phyloP scores from a whole-genome alignment of 805 yeast species.

The Candida boidinii region DNA sequence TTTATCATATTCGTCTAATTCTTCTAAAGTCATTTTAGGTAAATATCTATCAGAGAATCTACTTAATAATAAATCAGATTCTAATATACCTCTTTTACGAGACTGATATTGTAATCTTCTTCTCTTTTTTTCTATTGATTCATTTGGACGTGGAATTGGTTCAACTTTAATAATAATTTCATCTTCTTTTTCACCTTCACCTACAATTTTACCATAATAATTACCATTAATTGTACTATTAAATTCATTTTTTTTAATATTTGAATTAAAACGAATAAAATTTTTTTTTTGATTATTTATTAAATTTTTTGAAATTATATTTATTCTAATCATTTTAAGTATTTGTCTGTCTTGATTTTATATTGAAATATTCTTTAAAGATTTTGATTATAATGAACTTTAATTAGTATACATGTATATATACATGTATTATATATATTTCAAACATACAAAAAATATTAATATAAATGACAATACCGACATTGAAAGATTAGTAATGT shows the following conservation, averaged over 20 bases:
- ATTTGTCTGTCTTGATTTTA: too few relatives aligned
- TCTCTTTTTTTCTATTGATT: conserved; percentile 61
- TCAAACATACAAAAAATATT: too few relatives aligned
- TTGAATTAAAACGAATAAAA: background rate
- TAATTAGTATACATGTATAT: too few relatives aligned
- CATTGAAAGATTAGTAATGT: too few relatives aligned
- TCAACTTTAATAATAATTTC: conserved; percentile 56
- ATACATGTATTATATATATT: too few relatives aligned
- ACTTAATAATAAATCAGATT: conserved; percentile 79
- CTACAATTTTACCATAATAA: too few relatives aligned
- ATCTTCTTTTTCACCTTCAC: conserved; percentile 24
- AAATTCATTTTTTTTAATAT: too few relatives aligned
- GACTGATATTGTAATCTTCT: conserved; percentile 90
- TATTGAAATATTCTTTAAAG: too few relatives aligned
- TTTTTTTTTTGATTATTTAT: background rate
- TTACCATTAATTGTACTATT: too few relatives aligned
- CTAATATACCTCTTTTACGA: conserved; percentile 91
- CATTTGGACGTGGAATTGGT: conserved; percentile 74
- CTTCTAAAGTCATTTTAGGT: conserved; percentile 44
- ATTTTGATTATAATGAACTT: too few relatives aligned
- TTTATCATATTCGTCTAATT: conserved; percentile 78
- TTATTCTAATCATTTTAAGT: background rate
- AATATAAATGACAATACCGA: too few relatives aligned
- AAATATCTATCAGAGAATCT: conserved; percentile 78
- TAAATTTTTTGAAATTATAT: background rate